Conservation (phyloP, 2,329 filamentous ascomycete genomes). For the Aspergillus proliferans region DNA sequence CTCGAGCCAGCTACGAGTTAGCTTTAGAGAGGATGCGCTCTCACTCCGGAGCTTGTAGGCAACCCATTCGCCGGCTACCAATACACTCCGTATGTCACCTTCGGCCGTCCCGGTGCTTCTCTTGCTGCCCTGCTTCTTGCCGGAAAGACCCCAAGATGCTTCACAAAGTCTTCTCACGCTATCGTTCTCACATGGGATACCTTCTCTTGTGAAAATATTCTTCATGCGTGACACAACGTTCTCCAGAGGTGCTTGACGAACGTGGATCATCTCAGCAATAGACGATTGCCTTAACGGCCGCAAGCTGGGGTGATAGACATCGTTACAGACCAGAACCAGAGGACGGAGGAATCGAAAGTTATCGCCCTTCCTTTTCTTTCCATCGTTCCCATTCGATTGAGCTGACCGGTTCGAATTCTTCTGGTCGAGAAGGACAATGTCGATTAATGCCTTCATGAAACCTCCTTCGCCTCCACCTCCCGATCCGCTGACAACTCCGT, state of each 20-base stretch:
- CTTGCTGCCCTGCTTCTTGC: constrained; percentile 47
- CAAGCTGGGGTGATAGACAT: constrained; percentile 87
- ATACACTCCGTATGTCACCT: constrained; percentile 57
- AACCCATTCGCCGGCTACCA: constrained; percentile 62
- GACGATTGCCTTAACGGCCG: constrained; percentile 77
- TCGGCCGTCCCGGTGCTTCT: constrained; percentile 42
- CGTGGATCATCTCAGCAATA: constrained; percentile 83
- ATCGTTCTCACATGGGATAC: constrained; percentile 80
- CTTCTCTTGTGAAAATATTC: constrained; percentile 79
- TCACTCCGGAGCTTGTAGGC: constrained; percentile 52
- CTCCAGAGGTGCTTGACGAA: constrained; percentile 81
- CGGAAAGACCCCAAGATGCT: constrained; percentile 59
- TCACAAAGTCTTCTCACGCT: constrained; percentile 69
- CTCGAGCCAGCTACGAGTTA: constrained; percentile 58
- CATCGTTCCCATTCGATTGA: constrained; percentile 17
- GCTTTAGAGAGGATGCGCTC: constrained; percentile 29
- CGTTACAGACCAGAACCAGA: constrained; percentile 92
- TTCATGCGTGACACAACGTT: constrained; percentile 78
- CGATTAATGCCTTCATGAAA: constrained; percentile 90
- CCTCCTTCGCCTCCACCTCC: constrained; percentile 78
- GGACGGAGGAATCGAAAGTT: constrained; percentile 82
- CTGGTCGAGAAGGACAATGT: constrained; percentile 79
- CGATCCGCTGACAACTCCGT: constrained; percentile 80
- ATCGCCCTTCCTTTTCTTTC: constrained; percentile 63
- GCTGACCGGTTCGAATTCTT: constrained; percentile 55